Evolutionary conservation across 768 basidiomycete genomes (phyloP), one percentile per base, ranked within the genome.

Genomic region (Cystobasidiopsis lactophilus): DNA sequence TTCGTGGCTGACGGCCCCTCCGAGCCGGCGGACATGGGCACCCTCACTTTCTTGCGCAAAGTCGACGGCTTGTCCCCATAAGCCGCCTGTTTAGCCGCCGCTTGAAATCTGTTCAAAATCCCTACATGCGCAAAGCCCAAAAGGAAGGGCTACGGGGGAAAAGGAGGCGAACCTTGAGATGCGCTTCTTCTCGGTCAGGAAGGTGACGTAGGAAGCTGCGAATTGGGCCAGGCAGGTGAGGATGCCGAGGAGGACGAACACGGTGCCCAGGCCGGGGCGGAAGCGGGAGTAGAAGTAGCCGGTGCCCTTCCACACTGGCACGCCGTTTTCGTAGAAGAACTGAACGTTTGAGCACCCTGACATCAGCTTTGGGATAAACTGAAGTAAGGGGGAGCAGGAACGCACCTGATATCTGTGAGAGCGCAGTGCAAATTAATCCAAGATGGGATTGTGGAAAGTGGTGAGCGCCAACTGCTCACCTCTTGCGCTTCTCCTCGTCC

Each of bases 271-370:
- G 24, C 88, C 85, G n/a, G 91, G 91, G 29, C 91, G 75, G 73
- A 82, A 98, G 50, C 93, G 78, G 29, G 84, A 77, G 67, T 96
- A 98, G 67, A 95, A 95, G 33, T 58, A 62, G 41, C 60, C 60
- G 35, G 60, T 62, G 40, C 60, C 91, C 58, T 89, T 74, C 91
- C 91, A 98, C 64, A 75, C 82, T 0, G 91, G 91, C 2, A 98
- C 86, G 21, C 91, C 91, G 57, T 95, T 95, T 68, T 91, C 88
- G 72, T 82, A 83, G 74, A 96, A 98, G 67, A 53, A 52, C 66
- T 85, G 82, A n/a, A n/a, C n/a, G n/a, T n/a, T n/a, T n/a, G n/a
- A n/a, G n/a, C n/a, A n/a, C n/a, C n/a, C n/a, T n/a, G n/a, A n/a
- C n/a, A n/a, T n/a, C n/a, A n/a, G n/a, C n/a, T n/a, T n/a, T n/a